phyloP scores from a whole-genome alignment of 805 yeast genomes.

The Brettanomyces nanus region DNA sequence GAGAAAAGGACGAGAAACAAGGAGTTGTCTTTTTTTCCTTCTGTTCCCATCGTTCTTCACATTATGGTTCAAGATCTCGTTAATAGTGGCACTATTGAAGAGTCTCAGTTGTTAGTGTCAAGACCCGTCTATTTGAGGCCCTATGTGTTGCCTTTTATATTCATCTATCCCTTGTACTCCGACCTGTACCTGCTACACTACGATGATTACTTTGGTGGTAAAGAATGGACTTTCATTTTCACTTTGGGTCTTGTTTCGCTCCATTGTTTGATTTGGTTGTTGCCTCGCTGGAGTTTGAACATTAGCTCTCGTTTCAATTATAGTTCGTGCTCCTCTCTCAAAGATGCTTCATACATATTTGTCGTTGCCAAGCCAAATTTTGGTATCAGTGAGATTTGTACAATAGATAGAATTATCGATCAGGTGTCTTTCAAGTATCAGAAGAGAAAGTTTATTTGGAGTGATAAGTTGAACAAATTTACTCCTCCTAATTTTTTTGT shows the following conservation, averaged over 20 bases:
- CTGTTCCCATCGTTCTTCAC: not conserved
- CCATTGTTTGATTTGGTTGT: constrained; percentile 70
- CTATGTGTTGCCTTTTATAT: constrained; percentile 74
- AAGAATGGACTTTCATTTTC: constrained; percentile 94
- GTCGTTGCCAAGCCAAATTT: constrained; percentile 77
- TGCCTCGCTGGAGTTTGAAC: constrained; percentile 90
- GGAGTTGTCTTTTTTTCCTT: not conserved
- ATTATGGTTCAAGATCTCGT: constrained; percentile 35
- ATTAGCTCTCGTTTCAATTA: constrained; percentile 68
- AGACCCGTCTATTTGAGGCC: constrained; percentile 55
- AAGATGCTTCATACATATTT: constrained; percentile 63
- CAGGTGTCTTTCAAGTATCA: constrained; percentile 74
- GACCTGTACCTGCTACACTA: constrained; percentile 61
- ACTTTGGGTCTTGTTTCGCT: constrained; percentile 64
- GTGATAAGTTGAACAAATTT: constrained; percentile 44
- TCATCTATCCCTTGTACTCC: constrained; percentile 66
- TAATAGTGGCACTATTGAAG: constrained; percentile 61
- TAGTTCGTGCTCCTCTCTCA: constrained; percentile 37
- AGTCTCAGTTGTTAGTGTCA: constrained; percentile 69
- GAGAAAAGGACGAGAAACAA: not conserved
- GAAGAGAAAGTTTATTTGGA: constrained; percentile 80
- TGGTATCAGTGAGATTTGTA: constrained; percentile 77
- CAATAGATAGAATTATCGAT: constrained; percentile 46
- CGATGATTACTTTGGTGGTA: constrained; percentile 75
- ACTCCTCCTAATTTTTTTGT: constrained; percentile 76